Conservation (phyloP, 2,329 filamentous ascomycete species). For the Chrysoporthe puriensis region DNA sequence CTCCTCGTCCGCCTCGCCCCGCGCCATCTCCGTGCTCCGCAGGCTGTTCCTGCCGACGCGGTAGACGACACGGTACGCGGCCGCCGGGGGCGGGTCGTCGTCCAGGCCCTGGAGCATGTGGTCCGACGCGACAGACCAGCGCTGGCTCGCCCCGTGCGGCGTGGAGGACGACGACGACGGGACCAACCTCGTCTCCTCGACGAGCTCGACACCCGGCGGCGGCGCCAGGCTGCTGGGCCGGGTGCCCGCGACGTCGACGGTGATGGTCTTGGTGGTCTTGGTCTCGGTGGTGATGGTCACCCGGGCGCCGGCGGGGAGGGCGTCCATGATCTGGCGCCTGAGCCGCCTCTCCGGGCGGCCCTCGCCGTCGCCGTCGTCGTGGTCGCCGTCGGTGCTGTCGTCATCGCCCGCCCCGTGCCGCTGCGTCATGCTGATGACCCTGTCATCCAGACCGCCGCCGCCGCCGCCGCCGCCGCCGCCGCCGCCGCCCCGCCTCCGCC, state of each 20-base stretch:
- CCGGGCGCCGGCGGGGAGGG: conserved; percentile 59
- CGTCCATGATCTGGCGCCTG: conserved; percentile 57
- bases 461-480: conserved; percentile 29
- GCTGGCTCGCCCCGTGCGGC: conserved; percentile 30
- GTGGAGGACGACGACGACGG: conserved; percentile 39
- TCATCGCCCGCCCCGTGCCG: conserved; percentile 36
- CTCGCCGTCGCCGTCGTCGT: conserved; percentile 42
- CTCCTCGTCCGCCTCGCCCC: conserved; percentile 32
- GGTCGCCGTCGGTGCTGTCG: conserved; percentile 36
- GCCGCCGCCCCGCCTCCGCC: conserved; percentile 30
- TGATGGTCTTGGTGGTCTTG: conserved; percentile 64
- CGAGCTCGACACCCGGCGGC: conserved; percentile 61
- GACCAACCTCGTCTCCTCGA: conserved; percentile 49
- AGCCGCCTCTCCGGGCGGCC: conserved; percentile 51
- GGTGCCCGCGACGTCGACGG: conserved; percentile 63
- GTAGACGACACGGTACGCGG: conserved; percentile 62
- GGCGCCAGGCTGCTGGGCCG: conserved; percentile 55
- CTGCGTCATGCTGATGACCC: conserved; percentile 43
- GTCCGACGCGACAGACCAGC: conserved; percentile 27
- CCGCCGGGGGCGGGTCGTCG: conserved; percentile 27
- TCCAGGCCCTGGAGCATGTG: conserved; percentile 23
- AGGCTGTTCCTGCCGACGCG: conserved; percentile 58
- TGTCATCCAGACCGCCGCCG: conserved; percentile 31
- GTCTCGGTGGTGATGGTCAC: conserved; percentile 64
- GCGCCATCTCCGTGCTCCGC: conserved; percentile 42